These are phyloP conservation scores for Elongisporangium anandrum DNA, from an alignment of 352 stramenopile species.

Conservation along the genomic window DNA sequence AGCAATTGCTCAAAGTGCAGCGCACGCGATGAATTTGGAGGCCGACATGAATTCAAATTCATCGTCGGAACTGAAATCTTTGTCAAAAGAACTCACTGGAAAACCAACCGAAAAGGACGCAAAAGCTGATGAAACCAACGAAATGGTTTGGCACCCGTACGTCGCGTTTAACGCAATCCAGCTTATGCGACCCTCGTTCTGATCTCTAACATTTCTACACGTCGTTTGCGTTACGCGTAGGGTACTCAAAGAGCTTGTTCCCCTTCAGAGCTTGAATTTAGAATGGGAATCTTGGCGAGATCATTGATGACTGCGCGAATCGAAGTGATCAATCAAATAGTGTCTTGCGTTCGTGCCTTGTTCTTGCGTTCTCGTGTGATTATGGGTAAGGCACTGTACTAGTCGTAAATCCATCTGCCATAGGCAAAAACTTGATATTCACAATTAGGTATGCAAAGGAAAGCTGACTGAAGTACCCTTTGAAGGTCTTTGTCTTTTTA, in stretches of 20 bases:
- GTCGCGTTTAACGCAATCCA: too few relatives aligned
- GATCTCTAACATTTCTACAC: background rate
- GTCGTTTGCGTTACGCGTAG: slow-evolving; percentile 16
- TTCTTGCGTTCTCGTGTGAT: too few relatives aligned
- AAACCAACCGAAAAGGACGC: slow-evolving; percentile 49
- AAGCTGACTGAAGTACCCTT: too few relatives aligned
- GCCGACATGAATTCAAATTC: slow-evolving; percentile 50
- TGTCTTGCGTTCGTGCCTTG: background rate
- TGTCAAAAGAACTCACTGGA: slow-evolving; percentile 56
- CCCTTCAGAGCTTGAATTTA: slow-evolving; percentile 71
- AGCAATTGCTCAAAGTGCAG: slow-evolving; percentile 65
- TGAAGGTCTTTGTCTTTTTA: background rate
- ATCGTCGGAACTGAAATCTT: slow-evolving; percentile 44
- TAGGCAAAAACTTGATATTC: too few relatives aligned
- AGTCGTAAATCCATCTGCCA: too few relatives aligned
- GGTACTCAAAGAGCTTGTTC: slow-evolving; percentile 71
- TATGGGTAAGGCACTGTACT: too few relatives aligned
- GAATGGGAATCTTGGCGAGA: slow-evolving; percentile 84
- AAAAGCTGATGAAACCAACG: slow-evolving; percentile 56
- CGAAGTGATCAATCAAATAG: background rate
- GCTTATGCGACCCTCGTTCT: too few relatives aligned
- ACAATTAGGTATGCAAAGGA: too few relatives aligned
- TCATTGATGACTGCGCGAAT: slow-evolving; percentile 23
- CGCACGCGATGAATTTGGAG: slow-evolving; percentile 68
- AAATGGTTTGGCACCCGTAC: slow-evolving; percentile 84